Evolutionary conservation across 768 basidiomycete species (phyloP).

Genomic region (Hygrophorus pudorinus): DNA sequence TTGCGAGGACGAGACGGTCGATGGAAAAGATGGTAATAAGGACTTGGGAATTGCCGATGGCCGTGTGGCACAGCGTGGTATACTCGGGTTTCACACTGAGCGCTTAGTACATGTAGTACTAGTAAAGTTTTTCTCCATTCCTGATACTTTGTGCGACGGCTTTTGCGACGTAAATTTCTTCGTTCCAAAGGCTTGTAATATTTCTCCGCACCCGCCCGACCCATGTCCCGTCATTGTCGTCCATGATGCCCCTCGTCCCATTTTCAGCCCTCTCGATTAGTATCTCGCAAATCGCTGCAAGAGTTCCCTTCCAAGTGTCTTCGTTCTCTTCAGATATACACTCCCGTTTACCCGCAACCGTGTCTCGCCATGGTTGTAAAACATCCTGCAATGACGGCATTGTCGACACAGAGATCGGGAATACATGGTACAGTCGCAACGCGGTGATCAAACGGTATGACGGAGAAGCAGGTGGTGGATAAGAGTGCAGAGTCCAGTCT

Average conservation of each 20-base stretch:
- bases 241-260: slow-evolving; percentile 7
- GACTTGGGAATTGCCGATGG: neutral
- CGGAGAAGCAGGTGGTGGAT: slow-evolving; percentile 54
- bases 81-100: neutral
- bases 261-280: slow-evolving; percentile 24
- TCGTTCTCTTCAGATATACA: slow-evolving; percentile 41
- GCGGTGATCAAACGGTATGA: slow-evolving; percentile 73
- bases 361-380: slow-evolving; percentile 43
- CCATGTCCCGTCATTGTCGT: slow-evolving; percentile 1
- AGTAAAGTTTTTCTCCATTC: slow-evolving; percentile 38
- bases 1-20: slow-evolving; percentile 2
- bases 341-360: slow-evolving; percentile 35
- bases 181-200: slow-evolving; percentile 48
- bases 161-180: slow-evolving; percentile 44
- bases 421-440: slow-evolving; percentile 53
- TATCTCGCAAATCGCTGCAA: slow-evolving; percentile 28
- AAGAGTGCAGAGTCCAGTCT: slow-evolving; percentile 68
- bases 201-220: slow-evolving; percentile 23
- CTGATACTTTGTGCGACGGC: slow-evolving; percentile 36
- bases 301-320: slow-evolving; percentile 31
- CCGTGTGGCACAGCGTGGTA: neutral
- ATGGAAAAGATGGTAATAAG: slow-evolving; percentile 7
- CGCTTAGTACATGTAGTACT: neutral
- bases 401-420: slow-evolving; percentile 15
- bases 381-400: slow-evolving; percentile 15